Conservation (phyloP, 495 filamentous ascomycete species). For the Hypoxylon lienhwacheense region DNA sequence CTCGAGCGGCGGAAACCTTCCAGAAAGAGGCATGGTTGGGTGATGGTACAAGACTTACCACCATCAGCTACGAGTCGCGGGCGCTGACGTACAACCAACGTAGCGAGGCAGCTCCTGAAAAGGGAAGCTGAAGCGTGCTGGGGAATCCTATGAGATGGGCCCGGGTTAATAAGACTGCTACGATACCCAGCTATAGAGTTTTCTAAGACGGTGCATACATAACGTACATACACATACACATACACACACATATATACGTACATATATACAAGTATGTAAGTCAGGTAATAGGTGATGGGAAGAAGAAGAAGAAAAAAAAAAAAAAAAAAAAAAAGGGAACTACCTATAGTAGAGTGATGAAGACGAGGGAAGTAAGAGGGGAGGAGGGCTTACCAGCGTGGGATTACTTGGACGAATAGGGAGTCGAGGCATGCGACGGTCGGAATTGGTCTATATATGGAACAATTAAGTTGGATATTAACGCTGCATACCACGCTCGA, state of each 20-base stretch:
- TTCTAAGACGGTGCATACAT: constrained; percentile 16
- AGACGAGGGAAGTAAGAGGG: not conserved
- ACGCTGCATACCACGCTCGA: constrained; percentile 32
- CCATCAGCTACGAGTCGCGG: constrained; percentile 20
- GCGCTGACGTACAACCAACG: constrained; percentile 30
- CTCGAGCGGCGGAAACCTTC: constrained; percentile 34
- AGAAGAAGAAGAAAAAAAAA: constrained; percentile 1
- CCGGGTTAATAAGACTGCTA: constrained; percentile 32
- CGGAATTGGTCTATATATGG: constrained; percentile 35
- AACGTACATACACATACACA: too few relatives aligned
- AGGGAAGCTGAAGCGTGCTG: constrained; percentile 36
- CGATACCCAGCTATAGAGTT: constrained; percentile 28
- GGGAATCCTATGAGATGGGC: constrained; percentile 29
- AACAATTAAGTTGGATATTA: constrained; percentile 36
- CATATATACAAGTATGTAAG: too few relatives aligned
- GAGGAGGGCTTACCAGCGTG: constrained; percentile 7
- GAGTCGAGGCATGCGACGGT: constrained; percentile 33
- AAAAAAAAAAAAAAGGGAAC: too few relatives aligned
- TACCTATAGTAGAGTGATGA: too few relatives aligned
- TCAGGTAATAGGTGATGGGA: too few relatives aligned
- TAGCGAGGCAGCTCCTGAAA: constrained; percentile 32
- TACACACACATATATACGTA: too few relatives aligned
- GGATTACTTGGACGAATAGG: constrained; percentile 24
- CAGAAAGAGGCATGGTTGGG: constrained; percentile 33
- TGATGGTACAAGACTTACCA: constrained; percentile 18